Evolutionary conservation across 805 yeast species (phyloP).

Genomic region (Wilhelminamyces savonicus): DNA sequence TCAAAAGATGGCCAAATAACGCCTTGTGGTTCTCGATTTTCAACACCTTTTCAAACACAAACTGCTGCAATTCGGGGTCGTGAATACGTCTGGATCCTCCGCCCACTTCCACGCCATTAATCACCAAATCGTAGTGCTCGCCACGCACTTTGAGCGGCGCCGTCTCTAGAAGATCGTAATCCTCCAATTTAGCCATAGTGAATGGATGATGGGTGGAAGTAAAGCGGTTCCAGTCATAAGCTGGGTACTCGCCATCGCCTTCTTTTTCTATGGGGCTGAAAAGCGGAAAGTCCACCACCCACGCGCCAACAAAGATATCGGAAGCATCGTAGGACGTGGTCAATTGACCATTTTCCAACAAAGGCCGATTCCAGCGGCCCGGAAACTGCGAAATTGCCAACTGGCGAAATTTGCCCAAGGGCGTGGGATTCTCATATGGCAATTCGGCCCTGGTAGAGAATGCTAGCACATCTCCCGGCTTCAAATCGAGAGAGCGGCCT

Average conservation of each 20-base stretch:
- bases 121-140: conserved; percentile 88
- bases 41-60: conserved; percentile 60
- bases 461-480: conserved; percentile 70
- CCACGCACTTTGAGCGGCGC: conserved; percentile 69
- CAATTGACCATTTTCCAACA: too few species aligned
- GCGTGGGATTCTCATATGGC: conserved; percentile 92
- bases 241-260: conserved; percentile 44
- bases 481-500: conserved; percentile 29
- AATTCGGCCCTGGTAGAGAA: conserved; percentile 64
- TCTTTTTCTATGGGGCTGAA: conserved; percentile 65
- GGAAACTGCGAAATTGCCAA: conserved; percentile 56
- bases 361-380: conserved; percentile 39
- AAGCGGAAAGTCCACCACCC: conserved; percentile 93
- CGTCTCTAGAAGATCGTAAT: conserved; percentile 47
- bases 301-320: conserved; percentile 53
- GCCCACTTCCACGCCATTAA: conserved; percentile 93
- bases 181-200: conserved; percentile 79
- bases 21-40: conserved; percentile 50
- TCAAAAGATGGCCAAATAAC: conserved; percentile 79
- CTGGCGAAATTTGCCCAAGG: conserved; percentile 82
- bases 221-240: conserved; percentile 41
- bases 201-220: conserved; percentile 95
- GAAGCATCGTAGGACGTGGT: conserved; percentile 9
- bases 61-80: conserved; percentile 72
- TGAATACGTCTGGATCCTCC: conserved; percentile 97